Conservation (phyloP, 805 yeast genomes). For the Lachancea lanzarotensis region DNA sequence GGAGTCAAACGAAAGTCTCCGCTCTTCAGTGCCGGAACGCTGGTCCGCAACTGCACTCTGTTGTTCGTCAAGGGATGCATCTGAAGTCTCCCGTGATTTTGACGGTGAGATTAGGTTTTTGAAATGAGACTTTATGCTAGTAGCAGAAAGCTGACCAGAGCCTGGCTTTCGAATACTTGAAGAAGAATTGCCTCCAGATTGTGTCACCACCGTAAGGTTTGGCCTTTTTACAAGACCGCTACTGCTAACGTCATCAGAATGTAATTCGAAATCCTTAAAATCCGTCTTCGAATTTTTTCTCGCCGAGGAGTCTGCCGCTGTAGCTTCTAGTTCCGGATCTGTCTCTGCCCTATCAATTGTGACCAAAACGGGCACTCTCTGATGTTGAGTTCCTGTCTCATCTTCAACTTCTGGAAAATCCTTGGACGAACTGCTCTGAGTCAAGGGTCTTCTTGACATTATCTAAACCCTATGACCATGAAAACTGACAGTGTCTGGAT, state of each 20-base stretch:
- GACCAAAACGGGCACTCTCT: not conserved
- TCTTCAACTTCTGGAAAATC: not conserved
- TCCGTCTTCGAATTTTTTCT: not conserved
- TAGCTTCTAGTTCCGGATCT: not conserved
- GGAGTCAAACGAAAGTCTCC: not conserved
- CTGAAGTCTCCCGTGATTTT: not conserved
- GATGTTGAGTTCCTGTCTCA: not conserved
- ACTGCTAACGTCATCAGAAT: not conserved
- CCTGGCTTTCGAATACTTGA: not conserved
- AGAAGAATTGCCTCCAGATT: not conserved
- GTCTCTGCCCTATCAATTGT: conserved; percentile 4
- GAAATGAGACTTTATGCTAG: conserved; percentile 5
- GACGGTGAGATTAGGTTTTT: conserved; percentile 3
- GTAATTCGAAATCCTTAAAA: not conserved
- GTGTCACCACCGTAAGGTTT: conserved; percentile 3
- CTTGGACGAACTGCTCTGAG: too few relatives aligned
- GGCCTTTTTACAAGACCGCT: not conserved
- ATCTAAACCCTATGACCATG: not conserved
- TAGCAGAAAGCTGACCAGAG: conserved; percentile 6
- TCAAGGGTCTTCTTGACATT: too few relatives aligned
- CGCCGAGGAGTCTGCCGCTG: not conserved
- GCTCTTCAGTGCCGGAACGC: not conserved
- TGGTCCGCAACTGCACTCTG: not conserved
- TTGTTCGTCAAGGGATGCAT: not conserved
- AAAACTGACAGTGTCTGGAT: too few relatives aligned